A percentile compares a stretch with the other conserved stretches of the same genome.
These are phyloP conservation scores for slime mould (Dictyostelium discoideum) DNA, from an alignment of 78 protist species.

Conservation along the genomic window dicty_2.7 NC_007088.5:6438501-6439000, in stretches of 20 bases:
- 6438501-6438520: neutral
- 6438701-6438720: conserved; percentile 95
- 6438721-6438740: conserved; percentile 91
- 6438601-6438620: conserved; percentile 92
- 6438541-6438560: conserved; percentile 80
- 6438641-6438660: conserved; percentile 96
- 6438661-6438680: conserved; percentile 96
- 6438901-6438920: conserved; percentile 53
- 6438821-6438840: conserved; percentile 3
- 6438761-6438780: conserved; percentile 62
- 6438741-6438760: conserved; percentile 90
- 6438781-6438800: conserved; percentile 51
- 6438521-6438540: conserved; percentile 79
- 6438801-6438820: conserved; percentile 35
- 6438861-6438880: conserved; percentile 29
- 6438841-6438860: conserved; percentile 15
- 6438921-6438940: conserved; percentile 40
- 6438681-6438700: conserved; percentile 93
- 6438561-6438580: conserved; percentile 97
- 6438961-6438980: conserved; percentile 88
- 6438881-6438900: conserved; percentile 74
- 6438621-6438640: conserved; percentile 88
- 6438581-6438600: conserved; percentile 95
- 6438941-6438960: conserved; percentile 77
- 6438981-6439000: conserved; percentile 97